phyloP scores from a whole-genome alignment of 495 filamentous ascomycete species.

The Delitschia confertaspora region DNA sequence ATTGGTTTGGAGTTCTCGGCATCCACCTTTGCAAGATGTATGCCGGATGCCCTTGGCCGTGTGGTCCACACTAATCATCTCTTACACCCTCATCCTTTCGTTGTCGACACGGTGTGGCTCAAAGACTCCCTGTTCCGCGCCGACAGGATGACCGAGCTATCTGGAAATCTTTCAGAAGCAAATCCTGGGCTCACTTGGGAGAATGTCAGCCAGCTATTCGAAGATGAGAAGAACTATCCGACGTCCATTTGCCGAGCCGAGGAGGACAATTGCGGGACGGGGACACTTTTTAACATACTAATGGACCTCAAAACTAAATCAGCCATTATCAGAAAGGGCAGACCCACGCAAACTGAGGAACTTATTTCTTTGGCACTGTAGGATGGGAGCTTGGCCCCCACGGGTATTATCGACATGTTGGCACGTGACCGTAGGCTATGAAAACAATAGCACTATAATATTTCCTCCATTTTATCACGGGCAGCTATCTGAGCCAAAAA shows the following conservation, averaged over 20 bases:
- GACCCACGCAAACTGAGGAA: constrained; percentile 35
- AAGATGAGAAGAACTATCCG: constrained; percentile 32
- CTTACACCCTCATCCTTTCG: constrained; percentile 38
- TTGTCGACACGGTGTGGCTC: constrained; percentile 44
- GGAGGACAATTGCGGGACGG: constrained; percentile 14
- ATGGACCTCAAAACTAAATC: constrained; percentile 39
- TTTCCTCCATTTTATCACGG: too few relatives aligned
- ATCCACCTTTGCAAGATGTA: constrained; percentile 45
- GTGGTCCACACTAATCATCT: constrained; percentile 60
- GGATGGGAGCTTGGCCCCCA: too few relatives aligned
- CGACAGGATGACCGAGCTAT: constrained; percentile 39
- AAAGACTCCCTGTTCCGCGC: constrained; percentile 47
- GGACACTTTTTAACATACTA: constrained; percentile 43
- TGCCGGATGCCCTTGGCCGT: constrained; percentile 37
- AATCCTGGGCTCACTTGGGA: constrained; percentile 16
- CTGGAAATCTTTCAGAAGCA: constrained; percentile 26
- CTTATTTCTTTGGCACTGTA: constrained; percentile 4
- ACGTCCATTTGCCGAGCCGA: constrained; percentile 27
- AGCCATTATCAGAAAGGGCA: constrained; percentile 37
- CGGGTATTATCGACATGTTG: too few relatives aligned
- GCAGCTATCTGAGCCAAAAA: too few relatives aligned
- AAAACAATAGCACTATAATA: too few relatives aligned
- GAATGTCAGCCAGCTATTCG: constrained; percentile 27
- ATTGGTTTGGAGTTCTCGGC: constrained; percentile 53
- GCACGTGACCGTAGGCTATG: too few relatives aligned